These are phyloP conservation scores for Cladophialophora psammophila DNA, from an alignment of 2,329 filamentous ascomycete genomes.

Conservation along the genomic window DNA sequence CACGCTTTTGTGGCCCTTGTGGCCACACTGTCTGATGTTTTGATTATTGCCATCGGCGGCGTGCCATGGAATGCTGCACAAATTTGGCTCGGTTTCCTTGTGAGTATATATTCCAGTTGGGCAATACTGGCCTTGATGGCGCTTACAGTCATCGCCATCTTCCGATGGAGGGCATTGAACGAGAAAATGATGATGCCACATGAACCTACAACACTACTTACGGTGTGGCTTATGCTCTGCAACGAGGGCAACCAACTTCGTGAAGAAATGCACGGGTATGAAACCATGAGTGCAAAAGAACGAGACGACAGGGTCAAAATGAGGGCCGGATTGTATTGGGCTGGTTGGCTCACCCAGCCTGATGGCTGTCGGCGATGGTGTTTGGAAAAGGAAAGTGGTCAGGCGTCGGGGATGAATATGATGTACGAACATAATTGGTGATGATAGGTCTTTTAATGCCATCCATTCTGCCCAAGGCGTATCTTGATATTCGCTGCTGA, in stretches of 20 bases:
- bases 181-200: conserved; percentile 27
- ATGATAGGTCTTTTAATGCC: neutral
- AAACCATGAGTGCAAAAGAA: conserved; percentile 8
- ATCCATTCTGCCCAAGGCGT: neutral
- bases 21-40: conserved; percentile 30
- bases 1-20: conserved; percentile 31
- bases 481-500: neutral
- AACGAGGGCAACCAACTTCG: conserved; percentile 23
- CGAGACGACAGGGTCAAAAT: conserved; percentile 10
- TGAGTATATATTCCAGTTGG: conserved; percentile 27
- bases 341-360: conserved; percentile 21
- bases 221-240: conserved; percentile 32
- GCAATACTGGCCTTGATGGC: conserved; percentile 29
- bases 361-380: conserved; percentile 19
- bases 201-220: conserved; percentile 24
- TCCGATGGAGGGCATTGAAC: conserved; percentile 26
- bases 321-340: conserved; percentile 21
- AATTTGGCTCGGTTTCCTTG: conserved; percentile 21
- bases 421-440: neutral
- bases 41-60: conserved; percentile 34
- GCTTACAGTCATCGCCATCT: conserved; percentile 21
- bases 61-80: conserved; percentile 31
- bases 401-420: conserved; percentile 14
- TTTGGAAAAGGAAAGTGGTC: conserved; percentile 19
- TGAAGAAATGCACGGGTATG: conserved; percentile 16